Evolutionary conservation across 2,329 filamentous ascomycete genomes (phyloP), one percentile per base, ranked within the genome.

Genomic region (Penicillium sp.): DNA sequence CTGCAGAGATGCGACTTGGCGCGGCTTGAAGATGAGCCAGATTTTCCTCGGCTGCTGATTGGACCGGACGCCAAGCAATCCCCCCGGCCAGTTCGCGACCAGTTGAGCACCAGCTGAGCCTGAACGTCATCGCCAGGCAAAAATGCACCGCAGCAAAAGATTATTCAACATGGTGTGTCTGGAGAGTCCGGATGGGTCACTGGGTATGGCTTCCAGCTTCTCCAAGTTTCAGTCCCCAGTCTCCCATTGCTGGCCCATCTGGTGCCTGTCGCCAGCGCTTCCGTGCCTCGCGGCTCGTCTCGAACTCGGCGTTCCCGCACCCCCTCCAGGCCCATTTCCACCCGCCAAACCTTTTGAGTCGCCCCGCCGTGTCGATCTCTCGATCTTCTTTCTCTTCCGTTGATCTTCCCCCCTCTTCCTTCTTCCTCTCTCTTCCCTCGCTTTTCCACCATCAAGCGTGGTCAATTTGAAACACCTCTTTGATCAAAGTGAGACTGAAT

Each of bases 281-380:
- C 18, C 18, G 18, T 18, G 18, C 3, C 5, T 36, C 33, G 9
- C 28, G 5, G 27, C 3, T 33, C n/a, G 8, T 32, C 29, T 4
- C 29, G 29, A 32, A 32, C 11, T 32, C 2, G 29, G 29, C 29
- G 29, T 11, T 32, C 3, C 29, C 29, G 29, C 29, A 32, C 29
- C 29, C 11, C 29, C 29, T 32, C 29, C 29, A 12, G 29, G 18
- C 25, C n/a, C 18, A n/a, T 34, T 26, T 9, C 3, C 18, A 9
- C n/a, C 35, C 12, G 18, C 2, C 35, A 34, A 34, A 12, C 29
- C 11, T 32, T 32, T 32, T 32, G 29, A 32, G 29, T 32, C 52
- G 57, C 56, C 65, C 65, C 63, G 62, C 61, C 63, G 61, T 55
- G 58, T 65, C 57, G 61, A 64, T 65, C 63, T 68, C 52, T 50